phyloP scores from a whole-genome alignment of 768 basidiomycete genomes.

The Phaffia tasmanica region DNA sequence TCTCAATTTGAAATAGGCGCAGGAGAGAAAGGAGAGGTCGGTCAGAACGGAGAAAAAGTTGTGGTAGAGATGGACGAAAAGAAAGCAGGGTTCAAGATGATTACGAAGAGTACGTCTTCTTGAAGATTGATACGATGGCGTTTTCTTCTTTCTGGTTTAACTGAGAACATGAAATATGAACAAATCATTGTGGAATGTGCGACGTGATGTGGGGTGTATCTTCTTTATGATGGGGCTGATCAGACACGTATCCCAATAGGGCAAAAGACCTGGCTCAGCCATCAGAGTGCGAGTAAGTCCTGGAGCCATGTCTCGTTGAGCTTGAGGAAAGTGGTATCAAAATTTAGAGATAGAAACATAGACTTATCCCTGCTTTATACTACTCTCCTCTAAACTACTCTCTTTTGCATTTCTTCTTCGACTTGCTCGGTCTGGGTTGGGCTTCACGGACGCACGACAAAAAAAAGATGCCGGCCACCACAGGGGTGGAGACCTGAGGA shows the following conservation, averaged over 20 bases:
- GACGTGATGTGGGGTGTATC: too few relatives aligned
- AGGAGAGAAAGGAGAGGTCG: slow-evolving; percentile 30
- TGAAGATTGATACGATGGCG: too few relatives aligned
- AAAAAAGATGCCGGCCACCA: slow-evolving; percentile 7
- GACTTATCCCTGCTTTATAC: neutral
- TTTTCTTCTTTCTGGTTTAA: neutral
- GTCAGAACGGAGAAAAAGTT: slow-evolving; percentile 30
- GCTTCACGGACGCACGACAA: too few relatives aligned
- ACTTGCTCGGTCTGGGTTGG: slow-evolving; percentile 3
- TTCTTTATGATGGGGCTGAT: too few relatives aligned
- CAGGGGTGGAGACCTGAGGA: neutral
- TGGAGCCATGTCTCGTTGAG: too few relatives aligned
- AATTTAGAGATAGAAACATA: too few relatives aligned
- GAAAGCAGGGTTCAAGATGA: slow-evolving; percentile 6
- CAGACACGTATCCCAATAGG: too few relatives aligned
- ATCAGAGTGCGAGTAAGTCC: too few relatives aligned
- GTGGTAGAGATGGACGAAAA: neutral
- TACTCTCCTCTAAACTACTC: neutral
- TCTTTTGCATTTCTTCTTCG: neutral
- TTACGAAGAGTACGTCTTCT: slow-evolving; percentile 17
- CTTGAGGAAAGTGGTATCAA: too few relatives aligned
- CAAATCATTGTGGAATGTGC: neutral
- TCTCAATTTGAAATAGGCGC: too few relatives aligned
- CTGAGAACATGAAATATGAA: neutral
- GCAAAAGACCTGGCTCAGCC: too few relatives aligned